Evolutionary conservation across 2,329 filamentous ascomycete species (phyloP), one percentile per base, ranked within the genome.

Genomic region (Calonectria henricotiae): DNA sequence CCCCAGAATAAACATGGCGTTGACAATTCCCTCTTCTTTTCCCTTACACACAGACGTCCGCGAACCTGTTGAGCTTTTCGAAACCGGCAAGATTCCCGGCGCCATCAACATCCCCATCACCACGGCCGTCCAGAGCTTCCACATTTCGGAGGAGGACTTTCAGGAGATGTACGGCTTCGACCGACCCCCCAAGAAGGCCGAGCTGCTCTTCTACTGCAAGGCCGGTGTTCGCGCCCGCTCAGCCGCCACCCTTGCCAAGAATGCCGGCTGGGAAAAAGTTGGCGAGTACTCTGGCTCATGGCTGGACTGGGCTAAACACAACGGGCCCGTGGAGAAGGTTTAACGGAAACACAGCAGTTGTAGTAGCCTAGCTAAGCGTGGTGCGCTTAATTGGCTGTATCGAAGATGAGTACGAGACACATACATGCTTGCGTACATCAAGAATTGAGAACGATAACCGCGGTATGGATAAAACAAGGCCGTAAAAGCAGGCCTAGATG

Each of bases 171-270:
- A 94, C 82, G 95, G 94, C 4, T 97, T 93, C 79, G 84, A 87
- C 69, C 93, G 94, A 71, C 95, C 87, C 0, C 77, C 78, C 2
- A 85, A 85, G 70, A 86, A 89, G 51, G 80, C 82, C 37, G 86
- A 89, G 73, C 81, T 98, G 15, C 87, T 98, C 4, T 96, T 98
- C 78, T 98, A 98, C 82, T 99, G 96, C 84, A 97, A 94, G 85
- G 92, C 95, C 0, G 96, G 96, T 2, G 94, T 98, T 73, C 87
- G 96, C 79, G 94, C 94, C 76, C 86, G 87, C 54, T 89, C 93
- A 0, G 95, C 95, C 7, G 95, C 95, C 7, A 87, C 89, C 73
- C 82, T 98, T 81, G 96, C 96, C 35, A 86, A 86, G 76, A 88
- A 93, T 79, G 92, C 91, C 2, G 96, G 96, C 11, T 98, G 93